A percentile compares a stretch with the other conserved stretches of the same genome.
Evolutionary conservation across 192 early-diverging fungal genomes (phyloP).

Genomic region (Phlyctochytrium bullatum): DNA sequence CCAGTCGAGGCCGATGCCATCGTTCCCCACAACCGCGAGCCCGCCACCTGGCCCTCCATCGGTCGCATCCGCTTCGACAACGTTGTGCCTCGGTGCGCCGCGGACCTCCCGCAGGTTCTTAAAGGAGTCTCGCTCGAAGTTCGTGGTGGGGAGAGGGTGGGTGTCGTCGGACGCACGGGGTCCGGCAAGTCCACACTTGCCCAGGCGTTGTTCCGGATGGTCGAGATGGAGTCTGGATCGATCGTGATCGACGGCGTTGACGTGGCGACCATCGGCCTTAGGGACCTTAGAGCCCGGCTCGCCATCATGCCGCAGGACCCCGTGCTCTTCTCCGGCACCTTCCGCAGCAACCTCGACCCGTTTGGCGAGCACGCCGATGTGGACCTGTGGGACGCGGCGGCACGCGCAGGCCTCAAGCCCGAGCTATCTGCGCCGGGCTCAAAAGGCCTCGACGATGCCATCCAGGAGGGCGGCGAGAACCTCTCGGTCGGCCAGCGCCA

Average conservation of each 20-base stretch:
- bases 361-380: conserved; percentile 50
- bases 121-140: conserved; percentile 38
- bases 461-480: too few species aligned
- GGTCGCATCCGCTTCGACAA: conserved; percentile 58
- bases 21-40: conserved; percentile 16
- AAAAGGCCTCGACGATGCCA: too few species aligned
- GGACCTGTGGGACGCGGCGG: conserved; percentile 63
- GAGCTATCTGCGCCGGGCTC: too few species aligned
- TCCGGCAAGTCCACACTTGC: conserved; percentile 67
- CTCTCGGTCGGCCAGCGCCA: conserved; percentile 74
- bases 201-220: conserved; percentile 48
- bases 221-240: conserved; percentile 26
- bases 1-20: conserved; percentile 65
- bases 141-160: conserved; percentile 43
- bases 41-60: conserved; percentile 25
- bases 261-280: conserved; percentile 55
- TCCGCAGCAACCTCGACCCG: conserved; percentile 85
- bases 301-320: conserved; percentile 84
- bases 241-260: conserved; percentile 72
- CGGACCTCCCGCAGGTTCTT: conserved; percentile 55
- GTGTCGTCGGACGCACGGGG: conserved; percentile 53
- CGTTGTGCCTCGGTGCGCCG: conserved; percentile 55
- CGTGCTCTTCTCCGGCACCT: conserved; percentile 63
- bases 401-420: too few species aligned
- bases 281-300: conserved; percentile 61